Evolutionary conservation across 164 flowering plant genomes (phyloP).

Genomic region (Cinnamomum micranthum): DNA sequence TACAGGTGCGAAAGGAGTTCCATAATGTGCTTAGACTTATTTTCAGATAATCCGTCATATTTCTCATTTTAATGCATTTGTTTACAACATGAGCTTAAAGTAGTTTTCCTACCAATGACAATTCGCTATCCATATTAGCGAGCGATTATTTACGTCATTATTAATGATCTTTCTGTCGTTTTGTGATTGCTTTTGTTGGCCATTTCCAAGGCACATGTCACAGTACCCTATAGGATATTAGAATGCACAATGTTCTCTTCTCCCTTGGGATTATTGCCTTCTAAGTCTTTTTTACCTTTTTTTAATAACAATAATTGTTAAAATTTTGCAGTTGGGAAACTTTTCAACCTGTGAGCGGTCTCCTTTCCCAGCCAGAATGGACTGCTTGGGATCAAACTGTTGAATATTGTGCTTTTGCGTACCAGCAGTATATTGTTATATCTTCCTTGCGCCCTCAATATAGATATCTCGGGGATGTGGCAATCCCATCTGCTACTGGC

Average conservation of each 20-base stretch:
- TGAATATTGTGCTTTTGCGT: constrained; percentile 98
- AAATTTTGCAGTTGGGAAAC: constrained; percentile 87
- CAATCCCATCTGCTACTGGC: constrained; percentile 90
- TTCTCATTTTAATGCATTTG: not conserved
- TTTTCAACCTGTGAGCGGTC: constrained; percentile 88
- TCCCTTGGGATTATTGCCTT: not conserved
- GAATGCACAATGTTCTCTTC: not conserved
- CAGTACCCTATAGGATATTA: not conserved
- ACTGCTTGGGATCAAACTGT: constrained; percentile 99
- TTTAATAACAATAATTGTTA: constrained; percentile 11
- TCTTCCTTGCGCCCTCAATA: constrained; percentile 95
- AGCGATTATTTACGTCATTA: not conserved
- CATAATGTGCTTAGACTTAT: too few relatives aligned
- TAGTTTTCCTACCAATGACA: too few relatives aligned
- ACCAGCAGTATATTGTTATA: constrained; percentile 82
- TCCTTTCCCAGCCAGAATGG: constrained; percentile 99
- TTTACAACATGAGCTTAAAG: too few relatives aligned
- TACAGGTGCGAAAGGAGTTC: constrained; percentile 49
- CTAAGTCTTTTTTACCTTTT: not conserved
- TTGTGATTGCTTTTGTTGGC: too few relatives aligned
- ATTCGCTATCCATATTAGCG: not conserved
- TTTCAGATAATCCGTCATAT: not conserved
- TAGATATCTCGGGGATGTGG: constrained; percentile 97
- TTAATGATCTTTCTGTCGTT: not conserved
- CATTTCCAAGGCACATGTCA: too few relatives aligned